phyloP scores from a whole-genome alignment of 108 stramenopile species.

The Parmales sp. region DNA sequence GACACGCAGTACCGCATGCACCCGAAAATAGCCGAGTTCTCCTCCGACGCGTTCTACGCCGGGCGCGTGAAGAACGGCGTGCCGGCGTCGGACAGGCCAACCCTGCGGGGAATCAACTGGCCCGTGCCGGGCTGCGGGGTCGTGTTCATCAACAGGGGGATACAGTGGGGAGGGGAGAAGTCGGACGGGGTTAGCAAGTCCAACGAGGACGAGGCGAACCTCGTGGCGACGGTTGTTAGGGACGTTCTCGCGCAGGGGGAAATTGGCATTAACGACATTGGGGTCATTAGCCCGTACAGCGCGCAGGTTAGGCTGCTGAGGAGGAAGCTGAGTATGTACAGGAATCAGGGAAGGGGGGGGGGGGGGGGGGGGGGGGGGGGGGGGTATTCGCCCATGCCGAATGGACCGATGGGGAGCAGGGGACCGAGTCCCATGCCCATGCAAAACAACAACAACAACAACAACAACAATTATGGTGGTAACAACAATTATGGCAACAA shows the following conservation, averaged over 20 bases:
- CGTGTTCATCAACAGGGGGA: constrained; percentile 30
- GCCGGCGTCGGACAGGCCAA: not conserved
- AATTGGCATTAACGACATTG: constrained; percentile 23
- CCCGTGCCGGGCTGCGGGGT: constrained; percentile 2
- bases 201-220: constrained; percentile 43
- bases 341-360: not conserved
- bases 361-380: not conserved
- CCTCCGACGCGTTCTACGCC: constrained; percentile 19
- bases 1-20: constrained; percentile 44
- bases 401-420: too few relatives aligned
- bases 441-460: too few relatives aligned
- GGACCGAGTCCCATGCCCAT: too few relatives aligned
- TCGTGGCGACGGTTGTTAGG: constrained; percentile 38
- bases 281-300: constrained; percentile 40
- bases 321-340: not conserved
- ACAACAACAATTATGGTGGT: too few relatives aligned
- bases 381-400: too few relatives aligned
- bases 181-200: constrained; percentile 39
- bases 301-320: constrained; percentile 29
- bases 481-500: too few relatives aligned
- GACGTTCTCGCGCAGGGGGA: constrained; percentile 30
- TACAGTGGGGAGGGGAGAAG: constrained; percentile 30
- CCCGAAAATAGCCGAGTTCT: constrained; percentile 37
- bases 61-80: constrained; percentile 2
- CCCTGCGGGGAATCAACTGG: not conserved